Evolutionary conservation across 352 stramenopile species (phyloP).

Genomic region (Plasmopara viticola): DNA sequence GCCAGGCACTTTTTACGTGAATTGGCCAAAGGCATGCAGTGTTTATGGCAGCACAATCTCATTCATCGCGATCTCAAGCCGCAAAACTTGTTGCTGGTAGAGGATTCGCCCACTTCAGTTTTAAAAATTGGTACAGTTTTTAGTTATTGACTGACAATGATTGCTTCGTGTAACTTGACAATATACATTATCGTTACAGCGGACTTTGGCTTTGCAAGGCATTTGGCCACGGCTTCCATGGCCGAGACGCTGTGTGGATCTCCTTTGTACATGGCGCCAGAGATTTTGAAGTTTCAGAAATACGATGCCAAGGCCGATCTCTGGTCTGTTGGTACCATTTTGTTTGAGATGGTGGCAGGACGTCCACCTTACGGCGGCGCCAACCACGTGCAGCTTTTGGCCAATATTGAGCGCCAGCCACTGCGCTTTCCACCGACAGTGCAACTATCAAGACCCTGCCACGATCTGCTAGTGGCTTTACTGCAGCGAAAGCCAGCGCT

Average conservation of each 20-base stretch:
- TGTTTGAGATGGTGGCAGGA: constrained; percentile 95
- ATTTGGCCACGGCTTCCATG: constrained; percentile 87
- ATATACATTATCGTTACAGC: constrained; percentile 26
- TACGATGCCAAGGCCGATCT: constrained; percentile 97
- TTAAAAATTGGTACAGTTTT: constrained; percentile 54
- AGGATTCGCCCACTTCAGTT: constrained; percentile 41
- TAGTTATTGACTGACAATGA: constrained; percentile 8
- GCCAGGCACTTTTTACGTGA: constrained; percentile 61
- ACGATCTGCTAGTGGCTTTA: constrained; percentile 66
- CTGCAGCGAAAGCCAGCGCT: constrained; percentile 83
- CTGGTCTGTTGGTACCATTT: constrained; percentile 93
- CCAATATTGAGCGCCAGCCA: constrained; percentile 90
- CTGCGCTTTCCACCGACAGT: constrained; percentile 83
- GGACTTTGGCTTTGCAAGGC: constrained; percentile 96
- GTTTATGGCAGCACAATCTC: constrained; percentile 66
- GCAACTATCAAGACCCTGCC: constrained; percentile 72
- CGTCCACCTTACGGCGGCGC: constrained; percentile 90
- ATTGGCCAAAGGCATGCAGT: constrained; percentile 66
- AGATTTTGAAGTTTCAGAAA: constrained; percentile 93
- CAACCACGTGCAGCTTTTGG: constrained; percentile 92
- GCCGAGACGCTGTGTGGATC: constrained; percentile 95
- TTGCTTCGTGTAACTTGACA: not conserved
- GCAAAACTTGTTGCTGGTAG: constrained; percentile 92
- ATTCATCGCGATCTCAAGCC: constrained; percentile 92
- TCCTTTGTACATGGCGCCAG: constrained; percentile 96